Evolutionary conservation across 805 yeast species (phyloP).

Genomic region (Candida patagonica): DNA sequence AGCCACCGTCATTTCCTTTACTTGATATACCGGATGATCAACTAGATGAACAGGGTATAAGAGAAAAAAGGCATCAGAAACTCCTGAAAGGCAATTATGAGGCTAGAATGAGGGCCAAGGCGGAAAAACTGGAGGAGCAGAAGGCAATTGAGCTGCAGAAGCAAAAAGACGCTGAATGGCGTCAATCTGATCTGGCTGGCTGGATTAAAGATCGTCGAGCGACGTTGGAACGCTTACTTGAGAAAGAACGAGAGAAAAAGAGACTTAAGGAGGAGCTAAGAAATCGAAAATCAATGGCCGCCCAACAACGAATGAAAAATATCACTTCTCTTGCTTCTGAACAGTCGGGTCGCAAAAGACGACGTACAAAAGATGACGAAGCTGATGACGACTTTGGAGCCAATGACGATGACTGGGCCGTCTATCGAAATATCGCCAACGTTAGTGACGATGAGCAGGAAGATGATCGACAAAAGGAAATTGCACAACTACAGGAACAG

Average conservation of each 20-base stretch:
- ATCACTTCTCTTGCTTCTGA: slow-evolving; percentile 81
- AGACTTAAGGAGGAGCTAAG: slow-evolving; percentile 68
- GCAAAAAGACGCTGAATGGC: slow-evolving; percentile 64
- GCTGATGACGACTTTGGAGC: slow-evolving; percentile 94
- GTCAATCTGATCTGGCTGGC: slow-evolving; percentile 58
- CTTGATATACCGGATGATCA: slow-evolving; percentile 80
- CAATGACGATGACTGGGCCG: slow-evolving; percentile 91
- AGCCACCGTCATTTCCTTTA: slow-evolving; percentile 56
- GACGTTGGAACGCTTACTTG: slow-evolving; percentile 50
- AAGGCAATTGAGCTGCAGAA: slow-evolving; percentile 51
- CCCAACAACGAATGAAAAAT: slow-evolving; percentile 86
- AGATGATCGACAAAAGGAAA: slow-evolving; percentile 47
- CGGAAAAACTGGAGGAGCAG: slow-evolving; percentile 62
- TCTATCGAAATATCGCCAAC: slow-evolving; percentile 73
- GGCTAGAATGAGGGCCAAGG: slow-evolving; percentile 74
- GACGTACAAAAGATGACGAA: slow-evolving; percentile 54
- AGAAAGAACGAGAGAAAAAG: slow-evolving; percentile 53
- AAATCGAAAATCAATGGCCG: slow-evolving; percentile 84
- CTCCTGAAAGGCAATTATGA: slow-evolving; percentile 80
- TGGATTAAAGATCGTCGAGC: slow-evolving; percentile 72
- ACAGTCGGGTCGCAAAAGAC: slow-evolving; percentile 20
- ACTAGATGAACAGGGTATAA: slow-evolving; percentile 65
- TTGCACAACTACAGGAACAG: slow-evolving; percentile 53
- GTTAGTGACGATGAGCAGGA: slow-evolving; percentile 71
- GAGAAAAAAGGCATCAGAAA: slow-evolving; percentile 78